Conservation (phyloP, 1,284 basidiomycete genomes). For the Sanguinoderma infundibulare region DNA sequence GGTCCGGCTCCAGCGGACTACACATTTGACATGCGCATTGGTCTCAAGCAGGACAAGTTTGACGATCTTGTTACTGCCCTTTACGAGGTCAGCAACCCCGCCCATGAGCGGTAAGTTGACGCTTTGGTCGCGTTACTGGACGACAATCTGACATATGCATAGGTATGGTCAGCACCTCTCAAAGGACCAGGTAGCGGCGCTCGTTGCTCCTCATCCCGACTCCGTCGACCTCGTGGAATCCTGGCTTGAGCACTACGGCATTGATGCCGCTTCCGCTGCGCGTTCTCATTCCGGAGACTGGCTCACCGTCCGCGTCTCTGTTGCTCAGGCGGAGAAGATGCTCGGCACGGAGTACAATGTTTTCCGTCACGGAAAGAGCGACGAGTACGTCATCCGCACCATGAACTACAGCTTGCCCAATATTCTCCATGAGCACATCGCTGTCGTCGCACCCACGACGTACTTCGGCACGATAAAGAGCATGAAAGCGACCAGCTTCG, state of each 20-base stretch:
- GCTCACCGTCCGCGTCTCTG: conserved; percentile 58
- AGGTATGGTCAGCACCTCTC: conserved; percentile 56
- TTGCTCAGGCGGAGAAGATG: conserved; percentile 60
- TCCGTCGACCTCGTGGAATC: conserved; percentile 51
- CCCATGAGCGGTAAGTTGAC: conserved; percentile 46
- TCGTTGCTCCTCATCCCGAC: conserved; percentile 55
- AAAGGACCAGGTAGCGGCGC: conserved; percentile 50
- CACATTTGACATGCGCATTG: conserved; percentile 55
- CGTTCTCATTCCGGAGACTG: conserved; percentile 56
- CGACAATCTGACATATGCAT: not conserved
- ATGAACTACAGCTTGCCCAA: conserved; percentile 58
- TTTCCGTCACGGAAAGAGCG: conserved; percentile 51
- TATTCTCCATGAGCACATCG: conserved; percentile 53
- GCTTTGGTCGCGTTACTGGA: not conserved
- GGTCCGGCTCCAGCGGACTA: conserved; percentile 50
- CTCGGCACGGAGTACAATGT: conserved; percentile 57
- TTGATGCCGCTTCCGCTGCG: conserved; percentile 40
- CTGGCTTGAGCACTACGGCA: conserved; percentile 59
- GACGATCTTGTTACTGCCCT: conserved; percentile 55
- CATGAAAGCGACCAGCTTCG: conserved; percentile 50
- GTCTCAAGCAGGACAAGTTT: conserved; percentile 55
- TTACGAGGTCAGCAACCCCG: conserved; percentile 66
- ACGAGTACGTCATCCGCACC: conserved; percentile 55
- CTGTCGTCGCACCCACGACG: conserved; percentile 61
- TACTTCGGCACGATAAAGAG: conserved; percentile 56